Evolutionary conservation across 805 yeast genomes (phyloP).

Genomic region (Lipomyces yamadae): DNA sequence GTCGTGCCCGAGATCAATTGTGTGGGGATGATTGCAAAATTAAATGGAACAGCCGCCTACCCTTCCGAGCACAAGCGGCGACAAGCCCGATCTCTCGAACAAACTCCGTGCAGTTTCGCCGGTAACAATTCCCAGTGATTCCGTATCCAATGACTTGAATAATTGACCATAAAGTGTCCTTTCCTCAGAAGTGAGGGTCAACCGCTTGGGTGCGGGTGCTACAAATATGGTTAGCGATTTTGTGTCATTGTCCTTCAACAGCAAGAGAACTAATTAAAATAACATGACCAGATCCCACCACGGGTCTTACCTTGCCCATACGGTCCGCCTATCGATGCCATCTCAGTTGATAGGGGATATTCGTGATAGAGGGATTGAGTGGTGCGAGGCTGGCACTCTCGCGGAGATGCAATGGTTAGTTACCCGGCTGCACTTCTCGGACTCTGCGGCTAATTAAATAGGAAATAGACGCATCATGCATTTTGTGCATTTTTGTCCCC

Average conservation of each 20-base stretch:
- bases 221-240: neutral
- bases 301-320: slow-evolving; percentile 13
- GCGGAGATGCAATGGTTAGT: no score
- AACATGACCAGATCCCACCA: neutral
- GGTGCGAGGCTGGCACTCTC: neutral
- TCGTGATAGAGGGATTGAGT: neutral
- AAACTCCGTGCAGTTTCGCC: slow-evolving; percentile 85
- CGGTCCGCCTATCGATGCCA: slow-evolving; percentile 7
- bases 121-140: slow-evolving; percentile 77
- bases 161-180: slow-evolving; percentile 71
- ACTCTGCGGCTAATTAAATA: no score
- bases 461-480: no score
- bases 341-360: neutral
- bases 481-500: no score
- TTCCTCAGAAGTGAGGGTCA: slow-evolving; percentile 65
- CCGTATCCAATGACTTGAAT: slow-evolving; percentile 79
- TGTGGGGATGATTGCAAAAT: neutral
- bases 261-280: neutral
- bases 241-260: neutral
- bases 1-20: neutral
- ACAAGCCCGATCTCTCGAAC: slow-evolving; percentile 82
- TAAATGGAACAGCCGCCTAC: slow-evolving; percentile 14
- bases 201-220: slow-evolving; percentile 20
- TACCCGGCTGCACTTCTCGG: no score
- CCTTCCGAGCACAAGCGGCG: slow-evolving; percentile 78